These are phyloP conservation scores for Paecilomyces dactylethromorphus DNA, from an alignment of 2,329 filamentous ascomycete species.

Conservation along the genomic window DNA sequence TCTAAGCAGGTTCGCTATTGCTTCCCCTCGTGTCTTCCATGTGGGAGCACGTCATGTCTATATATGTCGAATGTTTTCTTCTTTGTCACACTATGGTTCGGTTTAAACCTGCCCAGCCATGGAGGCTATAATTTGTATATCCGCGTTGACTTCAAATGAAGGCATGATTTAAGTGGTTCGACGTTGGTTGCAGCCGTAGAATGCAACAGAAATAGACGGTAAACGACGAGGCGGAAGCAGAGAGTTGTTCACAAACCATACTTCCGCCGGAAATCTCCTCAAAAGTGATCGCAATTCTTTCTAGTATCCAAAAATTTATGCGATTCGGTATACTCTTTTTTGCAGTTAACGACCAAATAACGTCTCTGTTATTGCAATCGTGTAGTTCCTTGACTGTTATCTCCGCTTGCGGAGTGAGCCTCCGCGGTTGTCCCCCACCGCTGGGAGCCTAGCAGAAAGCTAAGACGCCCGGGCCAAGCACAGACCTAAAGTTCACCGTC, in stretches of 20 bases:
- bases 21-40: background rate
- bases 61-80: background rate
- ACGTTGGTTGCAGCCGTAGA: background rate
- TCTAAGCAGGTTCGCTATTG: background rate
- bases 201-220: background rate
- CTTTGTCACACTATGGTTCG: background rate
- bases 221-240: background rate
- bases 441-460: background rate
- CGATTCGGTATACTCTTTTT: no score
- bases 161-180: background rate
- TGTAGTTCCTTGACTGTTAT: background rate
- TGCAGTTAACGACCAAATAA: background rate
- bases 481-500: background rate
- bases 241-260: conserved; percentile 4
- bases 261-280: conserved; percentile 2
- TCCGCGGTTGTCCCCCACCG: conserved; percentile 4
- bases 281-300: background rate
- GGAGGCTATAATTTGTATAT: background rate
- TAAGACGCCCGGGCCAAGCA: background rate
- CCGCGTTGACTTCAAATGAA: background rate
- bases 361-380: conserved; percentile 5
- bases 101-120: background rate
- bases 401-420: conserved; percentile 3
- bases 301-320: background rate
- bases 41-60: background rate